Evolutionary conservation across 768 basidiomycete species (phyloP).

Genomic region (Cyclocybe aegerita): DNA sequence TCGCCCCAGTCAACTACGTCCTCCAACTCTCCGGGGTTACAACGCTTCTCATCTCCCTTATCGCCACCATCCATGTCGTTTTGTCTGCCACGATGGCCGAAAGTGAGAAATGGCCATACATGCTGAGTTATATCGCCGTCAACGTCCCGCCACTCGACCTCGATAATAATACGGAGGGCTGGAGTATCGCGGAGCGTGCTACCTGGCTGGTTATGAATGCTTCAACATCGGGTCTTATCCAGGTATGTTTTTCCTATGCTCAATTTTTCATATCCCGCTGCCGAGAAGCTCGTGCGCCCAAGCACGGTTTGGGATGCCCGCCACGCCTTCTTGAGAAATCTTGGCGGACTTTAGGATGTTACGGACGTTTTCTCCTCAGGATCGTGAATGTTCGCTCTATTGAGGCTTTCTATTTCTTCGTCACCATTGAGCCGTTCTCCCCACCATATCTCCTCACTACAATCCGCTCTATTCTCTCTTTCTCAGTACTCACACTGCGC

Average conservation of each 20-base stretch:
- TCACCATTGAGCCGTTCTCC: too few relatives aligned
- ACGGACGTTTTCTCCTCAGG: too few relatives aligned
- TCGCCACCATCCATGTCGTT: conserved; percentile 77
- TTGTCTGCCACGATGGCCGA: conserved; percentile 56
- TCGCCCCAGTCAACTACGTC: conserved; percentile 89
- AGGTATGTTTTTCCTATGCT: conserved; percentile 50
- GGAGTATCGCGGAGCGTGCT: conserved; percentile 64
- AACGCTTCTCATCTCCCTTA: conserved; percentile 74
- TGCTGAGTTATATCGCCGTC: conserved; percentile 90
- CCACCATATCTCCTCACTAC: too few relatives aligned
- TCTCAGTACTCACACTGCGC: background rate
- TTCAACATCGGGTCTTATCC: conserved; percentile 77
- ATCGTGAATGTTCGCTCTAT: too few relatives aligned
- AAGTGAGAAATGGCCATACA: conserved; percentile 88
- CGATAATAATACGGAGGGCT: conserved; percentile 34
- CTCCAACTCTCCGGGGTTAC: conserved; percentile 85
- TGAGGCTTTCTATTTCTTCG: too few relatives aligned
- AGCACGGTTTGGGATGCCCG: too few relatives aligned
- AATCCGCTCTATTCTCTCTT: background rate
- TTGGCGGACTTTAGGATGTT: too few relatives aligned
- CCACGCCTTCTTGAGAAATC: too few relatives aligned
- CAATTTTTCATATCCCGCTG: background rate
- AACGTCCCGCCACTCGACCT: conserved; percentile 61
- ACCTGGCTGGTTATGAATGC: conserved; percentile 91
- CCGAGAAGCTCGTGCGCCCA: too few relatives aligned